Evolutionary conservation across 2,329 filamentous ascomycete species (phyloP), one percentile per base, ranked within the genome.

Genomic region (Sarocladiaceae sp.): DNA sequence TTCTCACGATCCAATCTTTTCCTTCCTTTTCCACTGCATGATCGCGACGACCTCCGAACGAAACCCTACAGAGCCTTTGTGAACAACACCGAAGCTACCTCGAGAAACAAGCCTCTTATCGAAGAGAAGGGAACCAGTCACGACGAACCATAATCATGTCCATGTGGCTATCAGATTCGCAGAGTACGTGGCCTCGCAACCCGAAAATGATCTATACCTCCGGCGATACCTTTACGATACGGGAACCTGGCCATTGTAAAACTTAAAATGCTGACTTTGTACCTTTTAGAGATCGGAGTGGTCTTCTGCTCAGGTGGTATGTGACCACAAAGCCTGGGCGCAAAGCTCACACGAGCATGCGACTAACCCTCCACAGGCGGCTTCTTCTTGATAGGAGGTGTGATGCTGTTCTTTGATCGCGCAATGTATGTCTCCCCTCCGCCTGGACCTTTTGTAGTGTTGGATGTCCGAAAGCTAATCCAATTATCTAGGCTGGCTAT

Each of bases 281-380:
- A n/a, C 5, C n/a, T 9, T 40, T 55, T 59, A 97, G 93, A 98
- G 68, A 85, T 97, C 59, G 93, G 93, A 56, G 90, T 96, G 51
- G 88, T 90, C 63, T 98, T 98, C 74, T 97, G 93, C 77, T 93
- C 88, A 60, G 91, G 89, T 60, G 91, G 90, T 95, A 83, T 55
- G 86, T 84, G 65, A 55, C 23, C 42, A 19, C 32, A 23, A 48
- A n/a, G 45, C 46, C 48, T 45, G 37, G 54, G 51, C 52, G 54
- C 50, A 57, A 51, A 32, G 37, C 45, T 40, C 34, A 16, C 24
- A 21, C 27, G 19, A 34, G 6, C 23, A 46, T 41, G 43, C 34
- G 44, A 44, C 50, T 59, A 45, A 59, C 45, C 31, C 27, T 27
- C 3, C 49, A 42, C 62, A 95, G 91, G 91, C 65, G 88, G 86